Conservation (phyloP, 2,329 filamentous ascomycete species). For the Zymoseptoria crescenta region DNA sequence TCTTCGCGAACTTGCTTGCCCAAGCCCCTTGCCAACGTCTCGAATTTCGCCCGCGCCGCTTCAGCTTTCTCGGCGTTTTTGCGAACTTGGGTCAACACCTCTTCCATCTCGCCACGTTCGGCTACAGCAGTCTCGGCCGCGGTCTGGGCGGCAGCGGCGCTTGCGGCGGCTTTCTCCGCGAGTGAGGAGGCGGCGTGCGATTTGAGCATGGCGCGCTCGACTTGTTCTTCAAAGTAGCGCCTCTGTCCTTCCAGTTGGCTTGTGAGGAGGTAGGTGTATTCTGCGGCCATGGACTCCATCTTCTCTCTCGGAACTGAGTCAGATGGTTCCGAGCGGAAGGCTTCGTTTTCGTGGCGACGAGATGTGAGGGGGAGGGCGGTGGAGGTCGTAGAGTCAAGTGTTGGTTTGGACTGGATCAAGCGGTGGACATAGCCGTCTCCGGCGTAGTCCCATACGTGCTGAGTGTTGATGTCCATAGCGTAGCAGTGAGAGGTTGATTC, state of each 20-base stretch:
- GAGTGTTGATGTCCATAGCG: constrained; percentile 83
- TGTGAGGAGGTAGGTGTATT: constrained; percentile 90
- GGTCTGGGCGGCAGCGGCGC: constrained; percentile 42
- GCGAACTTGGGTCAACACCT: constrained; percentile 62
- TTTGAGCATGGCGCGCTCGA: constrained; percentile 84
- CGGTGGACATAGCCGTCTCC: constrained; percentile 94
- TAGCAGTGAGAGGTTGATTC: constrained; percentile 85
- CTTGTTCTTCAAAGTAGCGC: constrained; percentile 86
- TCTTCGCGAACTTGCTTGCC: constrained; percentile 76
- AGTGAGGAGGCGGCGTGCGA: constrained; percentile 63
- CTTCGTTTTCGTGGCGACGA: constrained; percentile 30
- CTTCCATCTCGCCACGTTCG: constrained; percentile 44
- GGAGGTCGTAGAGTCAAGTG: constrained; percentile 7
- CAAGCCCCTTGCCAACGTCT: constrained; percentile 66
- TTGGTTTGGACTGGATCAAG: constrained; percentile 86
- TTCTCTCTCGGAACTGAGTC: constrained; percentile 67
- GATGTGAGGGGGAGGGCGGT: constrained; percentile 73
- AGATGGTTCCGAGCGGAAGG: constrained; percentile 37
- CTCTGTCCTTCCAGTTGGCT: constrained; percentile 89
- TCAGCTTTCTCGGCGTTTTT: constrained; percentile 63
- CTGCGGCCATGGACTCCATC: constrained; percentile 72
- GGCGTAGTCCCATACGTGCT: constrained; percentile 97
- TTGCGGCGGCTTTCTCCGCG: constrained; percentile 53
- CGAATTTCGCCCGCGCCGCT: constrained; percentile 61
- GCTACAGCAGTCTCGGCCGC: constrained; percentile 48